A percentile compares a stretch with the other conserved stretches of the same genome.
Conservation (phyloP, 2,329 filamentous ascomycete genomes). For the Helotiales sp. region DNA sequence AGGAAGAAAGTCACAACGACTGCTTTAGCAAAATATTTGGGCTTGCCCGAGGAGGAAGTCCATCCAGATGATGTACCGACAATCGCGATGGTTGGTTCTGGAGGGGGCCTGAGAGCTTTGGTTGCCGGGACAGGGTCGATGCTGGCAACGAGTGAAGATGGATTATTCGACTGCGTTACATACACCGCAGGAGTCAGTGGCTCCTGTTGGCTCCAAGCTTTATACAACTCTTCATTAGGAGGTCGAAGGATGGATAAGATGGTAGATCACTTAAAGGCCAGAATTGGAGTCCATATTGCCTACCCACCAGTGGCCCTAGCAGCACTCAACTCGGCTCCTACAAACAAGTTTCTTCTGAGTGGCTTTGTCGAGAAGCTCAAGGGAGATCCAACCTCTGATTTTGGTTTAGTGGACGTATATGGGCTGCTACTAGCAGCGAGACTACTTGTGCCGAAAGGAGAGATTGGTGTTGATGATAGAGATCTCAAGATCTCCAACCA, state of each 20-base stretch:
- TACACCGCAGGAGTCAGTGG: constrained; percentile 96
- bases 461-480: constrained; percentile 73
- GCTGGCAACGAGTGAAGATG: constrained; percentile 81
- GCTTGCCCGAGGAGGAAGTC: constrained; percentile 77
- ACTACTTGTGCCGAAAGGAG: constrained; percentile 83
- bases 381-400: constrained; percentile 77
- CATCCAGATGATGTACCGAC: constrained; percentile 90
- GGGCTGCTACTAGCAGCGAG: constrained; percentile 84
- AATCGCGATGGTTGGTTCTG: constrained; percentile 94
- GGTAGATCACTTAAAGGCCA: constrained; percentile 83
- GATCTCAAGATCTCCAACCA: constrained; percentile 95
- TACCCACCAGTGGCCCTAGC: constrained; percentile 86
- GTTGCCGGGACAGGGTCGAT: constrained; percentile 91
- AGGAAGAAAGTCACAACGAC: constrained; percentile 71
- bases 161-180: constrained; percentile 90
- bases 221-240: constrained; percentile 83
- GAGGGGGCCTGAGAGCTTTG: constrained; percentile 86
- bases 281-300: constrained; percentile 87
- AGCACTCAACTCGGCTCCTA: constrained; percentile 84
- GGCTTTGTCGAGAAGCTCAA: constrained; percentile 91
- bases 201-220: constrained; percentile 90
- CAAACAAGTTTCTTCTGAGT: constrained; percentile 87
- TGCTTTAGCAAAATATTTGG: constrained; percentile 82
- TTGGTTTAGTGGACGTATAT: constrained; percentile 93
- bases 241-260: constrained; percentile 69